Base-by-base conservation (phyloP, 2,329 filamentous ascomycete species). In the Fusarium anthophilum region DNA sequence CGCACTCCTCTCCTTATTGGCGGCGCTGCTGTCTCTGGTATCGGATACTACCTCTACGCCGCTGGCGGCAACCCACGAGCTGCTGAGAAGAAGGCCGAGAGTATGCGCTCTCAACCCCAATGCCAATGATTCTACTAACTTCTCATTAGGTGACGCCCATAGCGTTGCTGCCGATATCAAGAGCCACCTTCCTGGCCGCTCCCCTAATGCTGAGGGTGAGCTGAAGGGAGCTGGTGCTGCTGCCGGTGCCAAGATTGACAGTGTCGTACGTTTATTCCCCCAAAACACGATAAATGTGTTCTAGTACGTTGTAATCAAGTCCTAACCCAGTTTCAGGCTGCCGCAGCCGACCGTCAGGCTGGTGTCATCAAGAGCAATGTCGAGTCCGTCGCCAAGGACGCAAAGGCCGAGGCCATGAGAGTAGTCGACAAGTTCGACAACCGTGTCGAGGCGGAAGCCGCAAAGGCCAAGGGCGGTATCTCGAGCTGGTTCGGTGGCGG, bases 1-100 rank as follows among this genome's bases (percentile, higher is more conserved):
- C 84, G 84, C 75, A 76, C 83, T 47, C 87, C 87, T 76, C 76
- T 87, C 74, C 79, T 86, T 77, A 80, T 92, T 77, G 92, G 91
- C 77, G 83, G 91, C 76, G 89, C 87, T 68, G 91, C 90, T 74
- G 92, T 88, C 38, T 90, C 89, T 78, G 92, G 91, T 74, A 86
- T 91, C 66, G 94, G 93, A 48, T 98, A 98, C 88, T 98, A 98
- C 87, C 89, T 98, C 72, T 99, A 97, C 87, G 88, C 85, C 58
- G 93, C 95, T 22, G 96, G 96, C 70, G 95, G 96, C 66, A 89
- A 91, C 82, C 88, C 94, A 58, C 94, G 93, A 83, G 91, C 89
- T 56, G 96, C 95, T n/a, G 91, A 95, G 88, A 93, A 96, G 87
- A 88, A 96, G 83, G 89, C 93, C 76, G 93, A 98, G 86, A 90